Evolutionary conservation across 2,329 filamentous ascomycete genomes (phyloP).

Genomic region (Ophiostoma sp.): DNA sequence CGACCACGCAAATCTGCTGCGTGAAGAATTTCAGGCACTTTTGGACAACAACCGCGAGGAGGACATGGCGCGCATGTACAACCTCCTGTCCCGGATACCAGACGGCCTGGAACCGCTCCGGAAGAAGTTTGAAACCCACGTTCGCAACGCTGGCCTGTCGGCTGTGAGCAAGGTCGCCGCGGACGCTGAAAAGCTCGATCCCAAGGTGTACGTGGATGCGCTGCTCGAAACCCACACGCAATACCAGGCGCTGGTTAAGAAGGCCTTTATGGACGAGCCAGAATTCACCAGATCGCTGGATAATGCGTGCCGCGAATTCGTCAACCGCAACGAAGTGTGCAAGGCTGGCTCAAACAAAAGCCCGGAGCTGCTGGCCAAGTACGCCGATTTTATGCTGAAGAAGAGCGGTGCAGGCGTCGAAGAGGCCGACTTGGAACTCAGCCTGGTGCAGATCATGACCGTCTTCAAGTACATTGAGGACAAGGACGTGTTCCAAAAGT

Average conservation of each 20-base stretch:
- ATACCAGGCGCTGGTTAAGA: conserved; percentile 87
- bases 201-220: conserved; percentile 94
- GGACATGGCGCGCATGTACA: conserved; percentile 96
- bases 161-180: conserved; percentile 89
- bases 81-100: conserved; percentile 80
- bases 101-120: conserved; percentile 89
- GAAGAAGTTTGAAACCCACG: conserved; percentile 85
- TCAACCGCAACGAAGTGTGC: conserved; percentile 96
- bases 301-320: conserved; percentile 96
- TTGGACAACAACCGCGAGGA: conserved; percentile 93
- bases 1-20: conserved; percentile 79
- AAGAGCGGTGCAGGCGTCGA: conserved; percentile 92
- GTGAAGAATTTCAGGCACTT: conserved; percentile 93
- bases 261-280: conserved; percentile 90
- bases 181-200: conserved; percentile 86
- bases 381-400: conserved; percentile 87
- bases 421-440: conserved; percentile 88
- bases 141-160: conserved; percentile 81
- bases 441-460: conserved; percentile 92
- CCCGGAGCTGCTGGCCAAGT: conserved; percentile 91
- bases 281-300: conserved; percentile 96
- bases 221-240: conserved; percentile 91
- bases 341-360: conserved; percentile 91
- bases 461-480: conserved; percentile 99
- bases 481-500: conserved; percentile 99